Evolutionary conservation across 192 early-diverging fungal genomes (phyloP), one percentile per base, ranked within the genome.

Genomic region (Coemansia sp.): DNA sequence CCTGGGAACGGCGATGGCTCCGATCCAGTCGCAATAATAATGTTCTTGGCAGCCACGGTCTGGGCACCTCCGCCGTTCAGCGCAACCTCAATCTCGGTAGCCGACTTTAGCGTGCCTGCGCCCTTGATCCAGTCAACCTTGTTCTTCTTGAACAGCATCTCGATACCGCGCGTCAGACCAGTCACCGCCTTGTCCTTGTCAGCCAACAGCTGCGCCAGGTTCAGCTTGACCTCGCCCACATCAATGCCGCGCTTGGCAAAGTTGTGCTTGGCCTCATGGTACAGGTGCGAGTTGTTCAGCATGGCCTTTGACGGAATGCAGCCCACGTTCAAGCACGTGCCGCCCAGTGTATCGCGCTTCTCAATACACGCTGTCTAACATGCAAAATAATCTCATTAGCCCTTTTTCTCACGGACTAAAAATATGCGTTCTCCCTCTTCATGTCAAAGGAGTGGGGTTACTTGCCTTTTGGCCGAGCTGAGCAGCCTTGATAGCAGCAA

Each of bases 261-360:
- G 32, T 93, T 92, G 72, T 98, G 94, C 71, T 91, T 79, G 41
- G 97, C 90, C 75, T 90, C 83, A 79, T 98, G 95, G 83, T 90
- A 96, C 57, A 97, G 84, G 86, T 98, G 95, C 38, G 97, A 95
- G 88, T 98, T 97, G 89, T 98, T 88, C 68, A 98, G 87, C 75
- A 98, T 89, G 50, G 97, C 93, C 85, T 98, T 98, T 60, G 97
- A 98, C 45, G 97, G 97, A 81, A 98, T 98, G 86, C 96, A 98
- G 37, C 97, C 97, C 52, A 98, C 95, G 76, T 99, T 99, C 73
- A 99, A 84, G 81, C 97, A 99, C 35, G 97, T 99, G 50, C 97
- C 97, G 53, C 97, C 97, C 15, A 99, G 86, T 24, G 92, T 63
- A 23, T 95, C 95, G 63, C 96, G 93, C 79, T 91, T 94, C 85